phyloP scores from a whole-genome alignment of 2,329 filamentous ascomycete species.

The Pseudocercospora crystallina region DNA sequence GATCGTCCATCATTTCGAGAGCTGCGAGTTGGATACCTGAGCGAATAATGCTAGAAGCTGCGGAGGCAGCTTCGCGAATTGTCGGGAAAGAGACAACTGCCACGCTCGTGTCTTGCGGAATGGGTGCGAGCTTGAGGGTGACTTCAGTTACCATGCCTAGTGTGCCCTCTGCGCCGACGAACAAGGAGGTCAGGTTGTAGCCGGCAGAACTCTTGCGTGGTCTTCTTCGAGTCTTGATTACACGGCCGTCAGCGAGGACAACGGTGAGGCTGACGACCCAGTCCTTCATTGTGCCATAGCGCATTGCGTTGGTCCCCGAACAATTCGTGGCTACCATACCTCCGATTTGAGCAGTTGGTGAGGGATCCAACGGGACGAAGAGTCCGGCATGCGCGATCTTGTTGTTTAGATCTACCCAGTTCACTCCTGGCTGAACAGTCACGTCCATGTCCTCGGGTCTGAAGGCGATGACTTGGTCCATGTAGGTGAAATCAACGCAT shows the following conservation, averaged over 20 bases:
- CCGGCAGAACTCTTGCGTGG: conserved; percentile 77
- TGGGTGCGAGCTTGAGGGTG: conserved; percentile 74
- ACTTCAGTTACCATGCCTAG: conserved; percentile 79
- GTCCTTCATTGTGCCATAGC: conserved; percentile 84
- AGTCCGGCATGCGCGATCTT: conserved; percentile 70
- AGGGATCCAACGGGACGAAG: conserved; percentile 89
- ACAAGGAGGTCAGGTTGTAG: conserved; percentile 78
- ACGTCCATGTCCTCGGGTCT: conserved; percentile 90
- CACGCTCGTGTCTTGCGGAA: conserved; percentile 74
- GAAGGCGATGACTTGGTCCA: conserved; percentile 78
- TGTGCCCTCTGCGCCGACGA: conserved; percentile 80
- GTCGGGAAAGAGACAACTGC: conserved; percentile 77
- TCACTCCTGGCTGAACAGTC: conserved; percentile 84
- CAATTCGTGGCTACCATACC: conserved; percentile 79
- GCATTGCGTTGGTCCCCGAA: conserved; percentile 66
- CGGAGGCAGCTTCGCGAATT: conserved; percentile 72
- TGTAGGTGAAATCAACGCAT: conserved; percentile 83
- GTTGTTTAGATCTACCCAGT: conserved; percentile 88
- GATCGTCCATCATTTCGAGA: conserved; percentile 86
- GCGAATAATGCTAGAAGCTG: conserved; percentile 74
- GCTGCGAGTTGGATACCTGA: conserved; percentile 71
- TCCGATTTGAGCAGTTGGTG: conserved; percentile 71
- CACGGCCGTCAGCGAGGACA: conserved; percentile 72
- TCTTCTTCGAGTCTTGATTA: conserved; percentile 76
- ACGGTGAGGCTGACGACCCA: conserved; percentile 83